phyloP scores from a whole-genome alignment of 78 protist genomes.

The Creolimax fragrantissima region DNA sequence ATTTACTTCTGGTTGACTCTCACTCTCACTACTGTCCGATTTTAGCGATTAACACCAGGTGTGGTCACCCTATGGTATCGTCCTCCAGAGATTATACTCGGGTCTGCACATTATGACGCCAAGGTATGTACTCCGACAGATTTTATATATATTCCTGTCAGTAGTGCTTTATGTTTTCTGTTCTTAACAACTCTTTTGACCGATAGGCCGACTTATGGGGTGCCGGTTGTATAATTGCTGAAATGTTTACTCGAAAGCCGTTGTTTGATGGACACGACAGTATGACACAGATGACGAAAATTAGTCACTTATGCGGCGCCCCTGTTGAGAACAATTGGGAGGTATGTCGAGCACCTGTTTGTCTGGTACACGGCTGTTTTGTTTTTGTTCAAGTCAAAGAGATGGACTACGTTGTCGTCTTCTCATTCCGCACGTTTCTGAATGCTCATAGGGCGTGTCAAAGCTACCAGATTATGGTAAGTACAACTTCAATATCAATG shows the following conservation, averaged over 20 bases:
- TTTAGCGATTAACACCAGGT: neutral
- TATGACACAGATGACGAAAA: neutral
- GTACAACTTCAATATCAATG: neutral
- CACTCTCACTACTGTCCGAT: neutral
- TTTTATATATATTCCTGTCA: neutral
- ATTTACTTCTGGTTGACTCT: neutral
- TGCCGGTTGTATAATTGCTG: conserved; percentile 56
- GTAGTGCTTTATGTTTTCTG: too few relatives aligned
- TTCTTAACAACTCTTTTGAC: too few relatives aligned
- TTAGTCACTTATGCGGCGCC: neutral
- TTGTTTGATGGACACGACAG: neutral
- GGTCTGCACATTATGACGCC: neutral
- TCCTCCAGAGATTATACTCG: conserved; percentile 74
- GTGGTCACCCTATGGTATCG: conserved; percentile 76
- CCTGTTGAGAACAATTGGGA: neutral
- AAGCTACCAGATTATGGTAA: neutral
- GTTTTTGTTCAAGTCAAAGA: neutral
- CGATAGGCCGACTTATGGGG: conserved; percentile 61
- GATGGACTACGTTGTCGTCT: too few relatives aligned
- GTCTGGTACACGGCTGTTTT: neutral
- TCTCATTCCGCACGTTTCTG: too few relatives aligned
- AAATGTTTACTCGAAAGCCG: conserved; percentile 6
- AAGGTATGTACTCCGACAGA: neutral
- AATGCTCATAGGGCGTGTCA: neutral
- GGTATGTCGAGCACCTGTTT: neutral